These are phyloP conservation scores for Chlorella sp. DNA, from an alignment of 139 green algal genomes.

Conservation along the genomic window DNA sequence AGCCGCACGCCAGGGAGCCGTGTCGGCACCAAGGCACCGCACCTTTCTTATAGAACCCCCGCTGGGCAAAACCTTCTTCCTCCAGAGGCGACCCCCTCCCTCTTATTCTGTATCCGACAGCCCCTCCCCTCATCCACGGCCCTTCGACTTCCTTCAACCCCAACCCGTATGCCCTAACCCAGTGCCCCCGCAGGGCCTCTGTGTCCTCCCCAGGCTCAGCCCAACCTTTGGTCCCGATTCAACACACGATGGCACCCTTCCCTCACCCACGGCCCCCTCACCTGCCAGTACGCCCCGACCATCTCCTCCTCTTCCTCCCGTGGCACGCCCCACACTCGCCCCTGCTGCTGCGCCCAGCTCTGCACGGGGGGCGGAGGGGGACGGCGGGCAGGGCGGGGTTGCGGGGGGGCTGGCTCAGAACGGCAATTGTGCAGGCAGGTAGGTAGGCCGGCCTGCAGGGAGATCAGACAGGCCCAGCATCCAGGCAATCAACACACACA, in stretches of 20 bases:
- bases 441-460: too few relatives aligned
- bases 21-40: too few relatives aligned
- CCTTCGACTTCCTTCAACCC: background rate
- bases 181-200: too few relatives aligned
- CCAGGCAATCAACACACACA: background rate
- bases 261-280: background rate
- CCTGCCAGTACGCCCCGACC: background rate
- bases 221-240: background rate
- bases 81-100: too few relatives aligned
- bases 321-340: background rate
- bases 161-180: too few relatives aligned
- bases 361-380: background rate
- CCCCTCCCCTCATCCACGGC: background rate
- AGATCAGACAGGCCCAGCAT: too few relatives aligned
- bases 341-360: background rate
- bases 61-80: too few relatives aligned
- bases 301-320: background rate
- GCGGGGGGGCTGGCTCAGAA: background rate
- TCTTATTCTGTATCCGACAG: too few relatives aligned
- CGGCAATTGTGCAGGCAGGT: background rate
- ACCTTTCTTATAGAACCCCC: too few relatives aligned
- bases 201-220: too few relatives aligned
- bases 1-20: too few relatives aligned
- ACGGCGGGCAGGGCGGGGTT: background rate
- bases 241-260: background rate